Base-by-base conservation (phyloP, 2,329 filamentous ascomycete species). In the Mycosphaerella sp. region DNA sequence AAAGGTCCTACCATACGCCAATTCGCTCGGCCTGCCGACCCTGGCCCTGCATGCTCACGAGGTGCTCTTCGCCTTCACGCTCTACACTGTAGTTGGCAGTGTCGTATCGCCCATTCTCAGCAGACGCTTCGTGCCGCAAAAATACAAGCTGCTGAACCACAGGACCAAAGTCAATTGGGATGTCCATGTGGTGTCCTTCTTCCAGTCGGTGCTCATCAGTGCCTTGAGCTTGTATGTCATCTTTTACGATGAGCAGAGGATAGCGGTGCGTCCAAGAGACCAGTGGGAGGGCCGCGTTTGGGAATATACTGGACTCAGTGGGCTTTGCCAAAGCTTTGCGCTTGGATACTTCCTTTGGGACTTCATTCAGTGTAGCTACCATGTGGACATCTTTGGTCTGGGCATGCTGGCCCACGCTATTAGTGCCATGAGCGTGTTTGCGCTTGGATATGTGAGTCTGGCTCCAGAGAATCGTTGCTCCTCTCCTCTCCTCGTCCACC, bases 281-380 rank as follows among this genome's bases (percentile, higher is more conserved):
- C 74, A 80, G 64, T 82, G 79, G 74, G 76, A 83, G 64, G 82
- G 84, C 67, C 57, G 68, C 45, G 58, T 93, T 23, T 91, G 85
- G 80, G 88, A 86, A 31, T 93, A 95, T 67, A 87, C 83, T 6
- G 85, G 86, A 31, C 80, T 78, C 12, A 76, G 78, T 32, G 87
- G 84, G 42, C 79, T 92, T 75, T 80, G 91, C 51, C 86, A 90
- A 71, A 85, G 83, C 8, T 78, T 91, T 62, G 88, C 87, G 1
- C 78, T 83, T 21, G 89, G 89, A 8, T 95, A 95, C 69, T 95
- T 95, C 67, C 71, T 92, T 48, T 95, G 87, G 87, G 89, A 95
- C 67, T 71, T 93, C 48, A 73, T 83, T 59, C 79, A 90, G 58
- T 90, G 86, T 41, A 71, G 82, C 55, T 73, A 79, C 66, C 80